A percentile compares a stretch with the other conserved stretches of the same genome.
Conservation (phyloP, 371 early-diverging fungal species). For the Cokeromyces recurvatus region DNA sequence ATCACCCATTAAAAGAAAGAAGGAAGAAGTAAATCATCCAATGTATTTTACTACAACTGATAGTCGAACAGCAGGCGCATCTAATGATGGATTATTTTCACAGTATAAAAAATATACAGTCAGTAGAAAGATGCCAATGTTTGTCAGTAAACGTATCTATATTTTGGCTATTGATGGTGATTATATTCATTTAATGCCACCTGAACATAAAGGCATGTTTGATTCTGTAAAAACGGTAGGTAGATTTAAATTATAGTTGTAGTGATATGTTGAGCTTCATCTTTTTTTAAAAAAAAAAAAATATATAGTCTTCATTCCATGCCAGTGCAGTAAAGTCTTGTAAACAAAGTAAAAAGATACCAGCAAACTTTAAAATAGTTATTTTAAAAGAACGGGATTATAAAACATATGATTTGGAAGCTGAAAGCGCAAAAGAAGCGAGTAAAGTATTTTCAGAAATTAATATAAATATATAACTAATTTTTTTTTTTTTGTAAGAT, state of each 20-base stretch:
- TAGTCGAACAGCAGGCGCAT: slow-evolving; percentile 16
- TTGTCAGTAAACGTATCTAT: slow-evolving; percentile 80
- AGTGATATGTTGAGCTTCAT: neutral
- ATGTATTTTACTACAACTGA: slow-evolving; percentile 33
- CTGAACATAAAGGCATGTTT: slow-evolving; percentile 78
- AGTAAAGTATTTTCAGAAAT: no score
- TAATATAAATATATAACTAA: no score
- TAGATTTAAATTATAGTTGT: neutral
- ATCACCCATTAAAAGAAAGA: slow-evolving; percentile 44
- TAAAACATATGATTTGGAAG: slow-evolving; percentile 82
- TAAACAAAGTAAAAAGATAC: slow-evolving; percentile 72
- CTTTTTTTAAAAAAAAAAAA: neutral
- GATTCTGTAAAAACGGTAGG: slow-evolving; percentile 78
- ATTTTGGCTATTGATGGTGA: slow-evolving; percentile 93
- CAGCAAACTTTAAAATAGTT: slow-evolving; percentile 70
- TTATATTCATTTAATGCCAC: slow-evolving; percentile 85
- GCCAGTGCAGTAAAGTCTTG: slow-evolving; percentile 74
- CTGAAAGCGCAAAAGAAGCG: slow-evolving; percentile 63
- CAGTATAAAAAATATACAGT: slow-evolving; percentile 63
- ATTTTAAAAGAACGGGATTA: slow-evolving; percentile 61
- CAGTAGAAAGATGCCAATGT: slow-evolving; percentile 75
- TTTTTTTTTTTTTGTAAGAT: slow-evolving; percentile 18
- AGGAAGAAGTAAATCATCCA: slow-evolving; percentile 32
- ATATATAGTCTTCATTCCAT: slow-evolving; percentile 67
- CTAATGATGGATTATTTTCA: slow-evolving; percentile 34